phyloP scores from a whole-genome alignment of 192 early-diverging fungal genomes.

The Entomortierella parvispora region DNA sequence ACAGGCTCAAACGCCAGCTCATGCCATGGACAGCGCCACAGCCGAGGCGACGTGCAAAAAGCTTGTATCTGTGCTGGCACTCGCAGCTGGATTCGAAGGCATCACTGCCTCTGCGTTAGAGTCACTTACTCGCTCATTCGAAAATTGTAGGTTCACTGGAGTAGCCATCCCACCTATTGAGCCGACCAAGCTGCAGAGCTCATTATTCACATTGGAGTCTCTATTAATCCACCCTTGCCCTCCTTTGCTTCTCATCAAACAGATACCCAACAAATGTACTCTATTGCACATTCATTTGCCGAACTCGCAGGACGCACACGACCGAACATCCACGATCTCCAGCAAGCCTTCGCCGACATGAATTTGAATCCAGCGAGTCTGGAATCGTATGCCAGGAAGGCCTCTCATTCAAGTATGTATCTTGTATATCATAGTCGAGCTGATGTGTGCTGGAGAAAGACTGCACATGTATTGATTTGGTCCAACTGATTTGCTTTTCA shows the following conservation, averaged over 20 bases:
- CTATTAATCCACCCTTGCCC: not conserved
- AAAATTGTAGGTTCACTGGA: conserved; percentile 48
- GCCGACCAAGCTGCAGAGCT: too few species aligned
- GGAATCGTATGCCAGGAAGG: conserved; percentile 44
- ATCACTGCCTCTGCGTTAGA: conserved; percentile 51
- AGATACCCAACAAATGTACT: conserved; percentile 62
- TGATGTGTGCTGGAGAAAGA: too few species aligned
- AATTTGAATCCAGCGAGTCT: conserved; percentile 50
- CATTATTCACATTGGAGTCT: not conserved
- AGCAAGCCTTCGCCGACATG: conserved; percentile 53
- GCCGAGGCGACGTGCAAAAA: conserved; percentile 48
- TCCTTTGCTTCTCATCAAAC: not conserved
- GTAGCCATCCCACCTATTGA: not conserved
- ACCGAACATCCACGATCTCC: conserved; percentile 62
- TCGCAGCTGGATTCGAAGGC: conserved; percentile 56
- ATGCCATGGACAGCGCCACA: conserved; percentile 25
- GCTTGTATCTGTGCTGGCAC: conserved; percentile 52
- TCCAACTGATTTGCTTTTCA: not conserved
- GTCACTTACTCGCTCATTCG: conserved; percentile 47
- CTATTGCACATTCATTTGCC: conserved; percentile 57
- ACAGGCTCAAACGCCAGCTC: not conserved
- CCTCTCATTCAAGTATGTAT: conserved; percentile 41
- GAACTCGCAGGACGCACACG: conserved; percentile 61
- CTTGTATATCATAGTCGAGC: not conserved
- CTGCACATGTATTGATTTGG: not conserved